These are phyloP conservation scores for Pichia sp. DNA, from an alignment of 1,139 yeast species.

Conservation along the genomic window DNA sequence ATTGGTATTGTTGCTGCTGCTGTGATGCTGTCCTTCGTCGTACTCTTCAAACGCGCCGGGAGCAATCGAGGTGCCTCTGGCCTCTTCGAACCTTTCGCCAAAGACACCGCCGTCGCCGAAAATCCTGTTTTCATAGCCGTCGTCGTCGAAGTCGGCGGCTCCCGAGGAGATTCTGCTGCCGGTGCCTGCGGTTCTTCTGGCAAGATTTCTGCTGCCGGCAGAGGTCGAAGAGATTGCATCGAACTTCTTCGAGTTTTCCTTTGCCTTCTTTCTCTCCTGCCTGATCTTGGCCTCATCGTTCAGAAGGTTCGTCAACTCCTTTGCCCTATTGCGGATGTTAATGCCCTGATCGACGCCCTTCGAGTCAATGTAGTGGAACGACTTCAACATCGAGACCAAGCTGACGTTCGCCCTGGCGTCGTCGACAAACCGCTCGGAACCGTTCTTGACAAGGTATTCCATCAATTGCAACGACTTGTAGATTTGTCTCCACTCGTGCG, in stretches of 20 bases:
- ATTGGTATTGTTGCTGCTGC: neutral
- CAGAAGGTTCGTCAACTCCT: slow-evolving; percentile 64
- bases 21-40: slow-evolving; percentile 36
- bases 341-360: slow-evolving; percentile 96
- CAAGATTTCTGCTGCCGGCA: slow-evolving; percentile 47
- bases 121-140: slow-evolving; percentile 48
- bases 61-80: slow-evolving; percentile 30
- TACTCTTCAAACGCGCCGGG: slow-evolving; percentile 64
- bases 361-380: slow-evolving; percentile 90
- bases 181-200: slow-evolving; percentile 34
- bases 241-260: slow-evolving; percentile 76
- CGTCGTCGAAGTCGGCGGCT: slow-evolving; percentile 36
- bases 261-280: slow-evolving; percentile 81
- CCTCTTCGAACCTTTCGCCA: slow-evolving; percentile 60
- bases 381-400: slow-evolving; percentile 80
- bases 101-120: slow-evolving; percentile 81
- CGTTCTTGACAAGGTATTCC: slow-evolving; percentile 87
- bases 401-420: slow-evolving; percentile 84
- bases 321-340: slow-evolving; percentile 88
- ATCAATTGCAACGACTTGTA: slow-evolving; percentile 88
- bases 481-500: slow-evolving; percentile 97
- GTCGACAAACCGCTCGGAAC: slow-evolving; percentile 91
- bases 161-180: slow-evolving; percentile 44
- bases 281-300: slow-evolving; percentile 76
- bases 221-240: slow-evolving; percentile 22